Evolutionary conservation across 1,139 yeast species (phyloP), one percentile per base, ranked within the genome.

Genomic region (Nakaseomyces sp.): DNA sequence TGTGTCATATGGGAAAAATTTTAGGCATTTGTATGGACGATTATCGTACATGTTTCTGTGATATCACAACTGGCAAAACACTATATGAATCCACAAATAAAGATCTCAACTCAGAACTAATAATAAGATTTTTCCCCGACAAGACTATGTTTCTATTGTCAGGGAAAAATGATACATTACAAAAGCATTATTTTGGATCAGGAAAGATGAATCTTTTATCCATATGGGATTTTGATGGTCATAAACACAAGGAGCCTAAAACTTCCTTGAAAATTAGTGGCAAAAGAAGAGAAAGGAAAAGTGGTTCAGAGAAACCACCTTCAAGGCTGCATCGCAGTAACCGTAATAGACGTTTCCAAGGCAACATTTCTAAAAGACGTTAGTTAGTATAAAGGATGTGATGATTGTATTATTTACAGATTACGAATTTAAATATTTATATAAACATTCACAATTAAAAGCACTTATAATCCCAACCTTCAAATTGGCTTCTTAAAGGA

Each of bases 21-120:
- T 31, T 79, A 4, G 74, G 71, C 1, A 68, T 72, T 1, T 66
- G 75, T 0, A 75, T 68, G 47, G 76, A 69, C 43, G 67, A 69
- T 19, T 71, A 62, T 64, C 40, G 65, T 41, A 59, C 70, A 4
- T 61, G 61, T 28, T 64, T 79, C 7, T 74, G 64, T 50, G 74
- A 73, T 38, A 48, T 59, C 17, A 63, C 55, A 1, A 44, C 65
- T 1, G 61, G 65, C 0, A 58, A 61, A 18, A 22, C 46, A 5
- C 12, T 54, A 1, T 35, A 45, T 10, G 37, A 45, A 5, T 44
- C 36, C 4, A 29, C 45, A 2, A 18, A 46, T 3, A 30, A 19
- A 3, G 32, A 43, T n/a, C 35, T 39, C 2, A 43, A 45, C 13
- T 47, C 58, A 3, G 50, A 50, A 12, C 40, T 46, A 5, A 36